A percentile compares a stretch with the other conserved stretches of the same genome.
phyloP scores from a whole-genome alignment of 768 basidiomycete species.

The Clathrus columnatus region DNA sequence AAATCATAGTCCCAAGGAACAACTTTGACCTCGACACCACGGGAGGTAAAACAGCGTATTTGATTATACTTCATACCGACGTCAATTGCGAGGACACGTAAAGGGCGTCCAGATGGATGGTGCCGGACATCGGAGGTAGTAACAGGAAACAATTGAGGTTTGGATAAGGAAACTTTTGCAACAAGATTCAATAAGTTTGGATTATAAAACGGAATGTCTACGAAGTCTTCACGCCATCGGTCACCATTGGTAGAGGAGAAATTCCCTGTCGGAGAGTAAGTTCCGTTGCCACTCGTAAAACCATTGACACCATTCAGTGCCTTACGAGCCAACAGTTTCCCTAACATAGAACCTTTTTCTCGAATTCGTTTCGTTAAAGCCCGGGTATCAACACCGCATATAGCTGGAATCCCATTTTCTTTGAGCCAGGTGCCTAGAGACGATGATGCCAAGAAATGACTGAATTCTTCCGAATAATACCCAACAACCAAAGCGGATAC shows the following conservation, averaged over 20 bases:
- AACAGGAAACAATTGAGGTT: conserved; percentile 63
- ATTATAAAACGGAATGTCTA: conserved; percentile 76
- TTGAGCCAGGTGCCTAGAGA: conserved; percentile 89
- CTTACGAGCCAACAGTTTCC: conserved; percentile 66
- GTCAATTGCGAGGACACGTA: conserved; percentile 87
- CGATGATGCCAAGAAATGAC: conserved; percentile 86
- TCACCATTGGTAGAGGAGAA: conserved; percentile 42
- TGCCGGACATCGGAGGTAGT: conserved; percentile 37
- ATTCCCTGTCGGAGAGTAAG: conserved; percentile 33
- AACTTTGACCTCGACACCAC: conserved; percentile 93
- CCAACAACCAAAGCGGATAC: conserved; percentile 86
- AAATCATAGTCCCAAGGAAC: conserved; percentile 98
- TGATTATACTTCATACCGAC: conserved; percentile 99
- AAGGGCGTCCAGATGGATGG: conserved; percentile 70
- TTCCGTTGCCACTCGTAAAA: conserved; percentile 30
- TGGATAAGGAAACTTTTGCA: conserved; percentile 69
- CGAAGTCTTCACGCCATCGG: conserved; percentile 78
- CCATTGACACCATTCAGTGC: background rate
- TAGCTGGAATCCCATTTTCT: conserved; percentile 88
- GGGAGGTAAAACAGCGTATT: conserved; percentile 87
- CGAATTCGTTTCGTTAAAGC: conserved; percentile 94
- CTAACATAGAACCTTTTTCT: conserved; percentile 90
- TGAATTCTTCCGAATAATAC: conserved; percentile 89
- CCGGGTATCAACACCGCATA: conserved; percentile 94
- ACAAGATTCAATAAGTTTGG: conserved; percentile 89